Base-by-base conservation (phyloP, 1,139 yeast genomes). In the Yamadazyma sp. region DNA sequence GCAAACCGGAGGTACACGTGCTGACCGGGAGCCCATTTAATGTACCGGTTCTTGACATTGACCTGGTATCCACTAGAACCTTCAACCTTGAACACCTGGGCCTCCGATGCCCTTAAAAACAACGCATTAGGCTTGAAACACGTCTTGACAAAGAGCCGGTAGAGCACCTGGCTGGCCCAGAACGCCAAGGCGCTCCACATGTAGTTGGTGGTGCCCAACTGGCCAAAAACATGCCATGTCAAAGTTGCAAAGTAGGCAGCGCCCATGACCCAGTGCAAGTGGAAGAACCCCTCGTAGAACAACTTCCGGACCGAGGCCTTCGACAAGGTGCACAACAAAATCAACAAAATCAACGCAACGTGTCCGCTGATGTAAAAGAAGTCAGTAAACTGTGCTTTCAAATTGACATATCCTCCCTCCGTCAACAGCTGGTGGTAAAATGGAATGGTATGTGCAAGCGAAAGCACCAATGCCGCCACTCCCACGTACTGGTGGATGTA, bases 1-100 rank as follows among this genome's bases (percentile, higher is more conserved):
- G 64, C 60, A 46, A 78, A 70, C 46, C 83, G 64, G 23, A 80
- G 59, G 50, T 65, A 78, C 14, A 79, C 62, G 54, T 80, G 86
- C 48, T 80, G 85, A 17, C 86, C 86, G 1, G 86, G 80, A 23
- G 40, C 50, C 85, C 86, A 80, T 13, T 52, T 51, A 30, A 71
- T 54, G 6, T 66, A 71, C 11, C 61, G 56, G 39, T 72, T 68
- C 16, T 58, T 59, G 14, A 80, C 61, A 4, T 58, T 41, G 2
- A 79, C 56, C 51, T 76, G 73, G 42, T 67, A 73, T 2, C 68
- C 63, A 11, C 57, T 58, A 27, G 61, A 61, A 7, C 52, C 53
- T 12, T 57, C 58, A 21, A 67, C 44, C 35, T 56, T 56, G 31
- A 51, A 48, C 46, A 73, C 47, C 17, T 59, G 46, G 6, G 78